Evolutionary conservation across 768 basidiomycete genomes (phyloP).

Genomic region (Amanita phalloides): DNA sequence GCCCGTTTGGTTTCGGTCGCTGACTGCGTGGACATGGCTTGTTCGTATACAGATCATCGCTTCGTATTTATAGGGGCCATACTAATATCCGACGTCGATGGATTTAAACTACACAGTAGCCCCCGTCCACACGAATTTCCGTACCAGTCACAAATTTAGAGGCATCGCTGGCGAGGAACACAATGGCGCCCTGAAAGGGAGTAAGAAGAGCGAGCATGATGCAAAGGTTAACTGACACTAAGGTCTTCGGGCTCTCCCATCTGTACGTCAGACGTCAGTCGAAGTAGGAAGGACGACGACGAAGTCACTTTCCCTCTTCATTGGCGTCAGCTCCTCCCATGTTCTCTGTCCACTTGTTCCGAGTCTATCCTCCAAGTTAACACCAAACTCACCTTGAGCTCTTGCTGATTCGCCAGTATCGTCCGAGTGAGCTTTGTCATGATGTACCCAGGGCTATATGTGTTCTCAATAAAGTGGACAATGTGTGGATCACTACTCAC

Average conservation of each 20-base stretch:
- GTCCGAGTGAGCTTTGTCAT: conserved; percentile 81
- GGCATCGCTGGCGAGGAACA: conserved; percentile 86
- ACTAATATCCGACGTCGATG: not conserved
- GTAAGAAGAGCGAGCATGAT: conserved; percentile 4
- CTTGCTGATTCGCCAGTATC: conserved; percentile 64
- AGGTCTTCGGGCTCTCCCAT: conserved; percentile 92
- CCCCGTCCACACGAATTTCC: conserved; percentile 82
- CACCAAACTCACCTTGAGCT: conserved; percentile 49
- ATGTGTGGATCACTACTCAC: conserved; percentile 21
- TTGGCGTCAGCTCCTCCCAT: conserved; percentile 79
- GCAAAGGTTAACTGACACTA: conserved; percentile 36
- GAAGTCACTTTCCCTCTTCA: conserved; percentile 57
- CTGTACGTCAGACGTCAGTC: conserved; percentile 24
- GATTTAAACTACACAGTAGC: conserved; percentile 59
- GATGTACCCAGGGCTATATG: conserved; percentile 83
- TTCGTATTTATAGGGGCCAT: conserved; percentile 1
- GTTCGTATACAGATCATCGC: not conserved
- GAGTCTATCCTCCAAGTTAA: not conserved
- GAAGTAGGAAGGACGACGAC: not conserved
- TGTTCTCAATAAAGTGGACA: conserved; percentile 4
- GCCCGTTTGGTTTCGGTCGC: conserved; percentile 11
- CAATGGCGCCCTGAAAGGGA: conserved; percentile 61
- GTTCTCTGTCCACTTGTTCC: conserved; percentile 40
- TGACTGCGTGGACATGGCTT: conserved; percentile 8
- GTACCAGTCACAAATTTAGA: conserved; percentile 85